Evolutionary conservation across 2,329 filamentous ascomycete genomes (phyloP).

Genomic region (Phialemoniopsis sp.): DNA sequence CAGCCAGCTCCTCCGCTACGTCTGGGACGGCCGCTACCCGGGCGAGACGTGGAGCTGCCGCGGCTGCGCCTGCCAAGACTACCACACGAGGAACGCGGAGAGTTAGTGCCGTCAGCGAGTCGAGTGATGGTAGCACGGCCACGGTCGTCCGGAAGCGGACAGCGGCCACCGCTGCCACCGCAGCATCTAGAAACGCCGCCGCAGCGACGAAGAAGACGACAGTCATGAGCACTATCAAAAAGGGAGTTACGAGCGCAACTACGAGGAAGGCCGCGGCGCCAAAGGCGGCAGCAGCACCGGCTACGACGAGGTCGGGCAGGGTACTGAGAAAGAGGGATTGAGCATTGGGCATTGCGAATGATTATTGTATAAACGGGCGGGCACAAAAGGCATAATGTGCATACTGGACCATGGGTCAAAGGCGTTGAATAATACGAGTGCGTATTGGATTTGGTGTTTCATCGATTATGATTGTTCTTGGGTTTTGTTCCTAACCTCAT

Average conservation of each 20-base stretch:
- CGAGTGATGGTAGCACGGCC: slow-evolving; percentile 59
- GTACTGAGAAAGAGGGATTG: slow-evolving; percentile 51
- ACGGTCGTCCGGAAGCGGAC: slow-evolving; percentile 56
- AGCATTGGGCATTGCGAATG: slow-evolving; percentile 9
- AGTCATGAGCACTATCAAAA: slow-evolving; percentile 49
- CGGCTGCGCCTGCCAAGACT: slow-evolving; percentile 27
- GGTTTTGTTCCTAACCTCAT: too few species aligned
- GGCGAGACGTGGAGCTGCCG: slow-evolving; percentile 25
- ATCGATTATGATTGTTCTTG: too few species aligned
- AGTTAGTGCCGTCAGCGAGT: slow-evolving; percentile 57
- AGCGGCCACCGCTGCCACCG: slow-evolving; percentile 18
- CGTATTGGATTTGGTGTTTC: too few species aligned
- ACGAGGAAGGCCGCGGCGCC: slow-evolving; percentile 45
- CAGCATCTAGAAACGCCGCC: slow-evolving; percentile 24
- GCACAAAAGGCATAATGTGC: too few species aligned
- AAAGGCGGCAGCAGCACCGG: slow-evolving; percentile 28
- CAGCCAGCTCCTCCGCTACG: slow-evolving; percentile 30
- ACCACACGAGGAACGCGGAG: slow-evolving; percentile 46
- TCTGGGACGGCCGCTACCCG: slow-evolving; percentile 23
- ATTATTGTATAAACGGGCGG: slow-evolving; percentile 1
- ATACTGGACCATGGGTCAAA: too few species aligned
- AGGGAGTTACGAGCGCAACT: slow-evolving; percentile 41
- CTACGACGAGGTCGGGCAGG: slow-evolving; percentile 40
- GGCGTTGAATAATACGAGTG: neutral
- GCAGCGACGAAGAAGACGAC: slow-evolving; percentile 43